These are phyloP conservation scores for Nymphaea colorata DNA, from an alignment of 164 flowering plant species.

Conservation along the genomic window DNA sequence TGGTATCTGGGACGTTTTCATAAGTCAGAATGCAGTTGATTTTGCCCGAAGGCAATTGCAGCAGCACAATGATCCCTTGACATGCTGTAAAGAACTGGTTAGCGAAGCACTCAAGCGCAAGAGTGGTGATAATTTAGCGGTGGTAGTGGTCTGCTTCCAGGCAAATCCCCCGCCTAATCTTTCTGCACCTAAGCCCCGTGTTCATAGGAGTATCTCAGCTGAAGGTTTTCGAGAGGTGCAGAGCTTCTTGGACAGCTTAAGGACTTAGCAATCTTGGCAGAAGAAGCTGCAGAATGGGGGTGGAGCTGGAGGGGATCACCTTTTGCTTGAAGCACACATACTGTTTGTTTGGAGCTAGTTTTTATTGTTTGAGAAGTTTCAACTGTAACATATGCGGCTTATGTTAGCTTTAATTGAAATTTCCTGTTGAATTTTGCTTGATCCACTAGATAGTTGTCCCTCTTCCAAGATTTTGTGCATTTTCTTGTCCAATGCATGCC, in stretches of 20 bases:
- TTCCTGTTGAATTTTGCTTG: background rate
- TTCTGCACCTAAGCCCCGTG: constrained; percentile 54
- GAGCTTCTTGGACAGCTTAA: constrained; percentile 63
- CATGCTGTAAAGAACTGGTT: constrained; percentile 68
- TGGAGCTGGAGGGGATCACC: background rate
- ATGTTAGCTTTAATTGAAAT: background rate
- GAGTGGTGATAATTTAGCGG: constrained; percentile 75
- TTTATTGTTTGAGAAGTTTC: constrained; percentile 5
- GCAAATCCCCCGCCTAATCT: constrained; percentile 67
- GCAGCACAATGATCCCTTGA: constrained; percentile 72
- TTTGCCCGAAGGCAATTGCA: constrained; percentile 81
- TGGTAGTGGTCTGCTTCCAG: constrained; percentile 75
- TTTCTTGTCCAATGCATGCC: too few relatives aligned
- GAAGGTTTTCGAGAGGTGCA: constrained; percentile 86
- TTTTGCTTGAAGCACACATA: background rate
- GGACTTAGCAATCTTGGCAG: constrained; percentile 9
- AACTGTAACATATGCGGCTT: constrained; percentile 81
- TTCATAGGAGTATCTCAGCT: constrained; percentile 83
- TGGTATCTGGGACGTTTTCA: constrained; percentile 96
- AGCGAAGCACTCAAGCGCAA: constrained; percentile 81
- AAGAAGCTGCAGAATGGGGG: background rate
- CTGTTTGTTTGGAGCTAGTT: background rate
- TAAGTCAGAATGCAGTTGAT: constrained; percentile 92
- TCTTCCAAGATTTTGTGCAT: too few relatives aligned
- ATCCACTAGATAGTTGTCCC: too few relatives aligned